These are phyloP conservation scores for Cyclospora cayetanensis DNA, from an alignment of 169 alveolate species.

Conservation along the genomic window DNA sequence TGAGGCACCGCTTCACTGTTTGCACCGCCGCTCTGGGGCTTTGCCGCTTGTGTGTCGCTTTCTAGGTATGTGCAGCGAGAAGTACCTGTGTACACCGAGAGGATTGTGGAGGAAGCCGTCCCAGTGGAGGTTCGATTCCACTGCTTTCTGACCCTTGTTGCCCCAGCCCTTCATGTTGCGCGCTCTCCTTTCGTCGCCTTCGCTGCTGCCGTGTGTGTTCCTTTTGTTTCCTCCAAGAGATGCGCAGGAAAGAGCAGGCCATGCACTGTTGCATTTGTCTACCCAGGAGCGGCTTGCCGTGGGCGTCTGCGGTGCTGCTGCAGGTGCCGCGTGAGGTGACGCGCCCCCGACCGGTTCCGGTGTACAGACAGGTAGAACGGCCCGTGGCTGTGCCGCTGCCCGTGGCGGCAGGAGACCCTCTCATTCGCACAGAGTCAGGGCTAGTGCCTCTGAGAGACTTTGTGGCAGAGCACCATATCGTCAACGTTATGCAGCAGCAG, in stretches of 20 bases:
- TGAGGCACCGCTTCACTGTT: background rate
- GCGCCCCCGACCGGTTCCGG: background rate
- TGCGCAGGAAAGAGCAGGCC: background rate
- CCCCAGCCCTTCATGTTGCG: background rate
- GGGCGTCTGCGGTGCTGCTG: background rate
- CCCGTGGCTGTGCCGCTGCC: conserved; percentile 44
- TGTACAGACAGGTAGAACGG: conserved; percentile 16
- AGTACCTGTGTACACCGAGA: conserved; percentile 37
- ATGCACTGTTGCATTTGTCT: background rate
- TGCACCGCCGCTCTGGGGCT: background rate
- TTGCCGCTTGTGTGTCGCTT: background rate
- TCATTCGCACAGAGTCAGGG: conserved; percentile 16
- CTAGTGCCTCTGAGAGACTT: conserved; percentile 18
- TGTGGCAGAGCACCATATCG: background rate
- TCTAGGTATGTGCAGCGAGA: conserved; percentile 19
- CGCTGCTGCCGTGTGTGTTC: background rate
- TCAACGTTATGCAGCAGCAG: background rate
- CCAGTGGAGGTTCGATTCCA: conserved; percentile 3
- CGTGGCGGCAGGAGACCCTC: conserved; percentile 20
- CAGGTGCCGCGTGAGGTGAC: conserved; percentile 57
- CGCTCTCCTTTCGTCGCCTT: background rate
- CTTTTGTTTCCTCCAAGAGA: background rate
- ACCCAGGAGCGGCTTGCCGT: background rate
- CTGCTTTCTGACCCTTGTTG: background rate
- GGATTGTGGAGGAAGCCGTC: conserved; percentile 40